A percentile compares a stretch with the other conserved stretches of the same genome.
phyloP scores from a whole-genome alignment of 306 rosid species.

The Elaeagnus macrophylla region DNA sequence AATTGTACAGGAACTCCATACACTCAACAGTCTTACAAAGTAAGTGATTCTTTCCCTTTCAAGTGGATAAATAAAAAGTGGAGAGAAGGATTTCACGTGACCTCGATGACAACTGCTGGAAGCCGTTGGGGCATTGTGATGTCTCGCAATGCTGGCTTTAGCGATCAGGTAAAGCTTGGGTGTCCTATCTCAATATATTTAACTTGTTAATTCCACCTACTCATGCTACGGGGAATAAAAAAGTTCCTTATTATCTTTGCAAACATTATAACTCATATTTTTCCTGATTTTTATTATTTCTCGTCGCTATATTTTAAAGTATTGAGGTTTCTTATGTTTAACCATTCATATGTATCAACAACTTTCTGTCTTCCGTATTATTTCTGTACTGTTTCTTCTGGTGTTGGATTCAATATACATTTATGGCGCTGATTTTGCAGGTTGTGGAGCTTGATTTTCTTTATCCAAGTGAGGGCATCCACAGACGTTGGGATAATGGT shows the following conservation, averaged over 20 bases:
- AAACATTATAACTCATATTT: no score
- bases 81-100: slow-evolving; percentile 96
- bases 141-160: slow-evolving; percentile 95
- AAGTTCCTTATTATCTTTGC: no score
- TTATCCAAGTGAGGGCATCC: slow-evolving; percentile 97
- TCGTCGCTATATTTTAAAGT: not conserved
- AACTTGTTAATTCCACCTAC: not conserved
- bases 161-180: slow-evolving; percentile 62
- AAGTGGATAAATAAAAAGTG: slow-evolving; percentile 97
- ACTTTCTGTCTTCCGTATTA: no score
- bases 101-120: slow-evolving; percentile 97
- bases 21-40: slow-evolving; percentile 96
- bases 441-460: slow-evolving; percentile 97
- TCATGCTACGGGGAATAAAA: not conserved
- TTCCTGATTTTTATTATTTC: not conserved
- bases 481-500: slow-evolving; percentile 87
- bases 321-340: no score
- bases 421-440: slow-evolving; percentile 21
- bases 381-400: not conserved
- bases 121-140: slow-evolving; percentile 93
- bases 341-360: no score
- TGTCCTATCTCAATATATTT: not conserved
- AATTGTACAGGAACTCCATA: slow-evolving; percentile 62
- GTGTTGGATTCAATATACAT: not conserved
- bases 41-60: slow-evolving; percentile 95